Base-by-base conservation (phyloP, 768 basidiomycete genomes). In the Lactarius sp. region DNA sequence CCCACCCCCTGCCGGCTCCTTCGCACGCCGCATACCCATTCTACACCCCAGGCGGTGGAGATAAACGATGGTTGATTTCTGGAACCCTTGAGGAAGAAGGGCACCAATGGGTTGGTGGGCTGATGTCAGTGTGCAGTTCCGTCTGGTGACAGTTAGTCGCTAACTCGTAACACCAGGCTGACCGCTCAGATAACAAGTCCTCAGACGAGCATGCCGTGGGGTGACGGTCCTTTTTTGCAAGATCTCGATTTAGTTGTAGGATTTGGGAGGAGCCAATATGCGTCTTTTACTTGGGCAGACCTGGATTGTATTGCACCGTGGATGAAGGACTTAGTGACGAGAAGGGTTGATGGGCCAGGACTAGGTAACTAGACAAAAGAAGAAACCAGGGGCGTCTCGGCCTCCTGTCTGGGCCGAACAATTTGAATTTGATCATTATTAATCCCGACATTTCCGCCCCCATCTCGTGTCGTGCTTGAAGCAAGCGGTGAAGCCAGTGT, bases 221-320 rank as follows among this genome's bases (percentile, higher is more conserved):
- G 75, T 37, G 75, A 75, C 59, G 69, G 70, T 62, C 71, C 70
- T 18, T 73, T 72, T 14, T 70, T 79, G 12, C 84, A 81, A 68
- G 84, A 83, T 53, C 68, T 77, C 27, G 83, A 81, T 67, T 75
- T 83, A 12, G 74, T 83, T 31, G 70, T 75, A 22, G 81, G 79
- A 16, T 70, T 78, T 4, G 78, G 82, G 54, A 76, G 83, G 47
- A 77, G 76, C 18, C 87, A 85, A 54, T 92, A 85, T 71, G 83
- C 83, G 7, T 90, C 88, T 12, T 84, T 92, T 63, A 80, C 79
- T 0, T 87, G 84, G 84, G 75, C 76, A 20, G 91, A 92, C 71
- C 74, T 93, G 44, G 78, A 79, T 71, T 79, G 83, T 37, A 83
- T 92, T 61, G 87, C 90, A 44, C 91, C 89, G 3, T 92, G 91